These are phyloP conservation scores for Leccinum boreale DNA, from an alignment of 768 basidiomycete genomes.

Conservation along the genomic window DNA sequence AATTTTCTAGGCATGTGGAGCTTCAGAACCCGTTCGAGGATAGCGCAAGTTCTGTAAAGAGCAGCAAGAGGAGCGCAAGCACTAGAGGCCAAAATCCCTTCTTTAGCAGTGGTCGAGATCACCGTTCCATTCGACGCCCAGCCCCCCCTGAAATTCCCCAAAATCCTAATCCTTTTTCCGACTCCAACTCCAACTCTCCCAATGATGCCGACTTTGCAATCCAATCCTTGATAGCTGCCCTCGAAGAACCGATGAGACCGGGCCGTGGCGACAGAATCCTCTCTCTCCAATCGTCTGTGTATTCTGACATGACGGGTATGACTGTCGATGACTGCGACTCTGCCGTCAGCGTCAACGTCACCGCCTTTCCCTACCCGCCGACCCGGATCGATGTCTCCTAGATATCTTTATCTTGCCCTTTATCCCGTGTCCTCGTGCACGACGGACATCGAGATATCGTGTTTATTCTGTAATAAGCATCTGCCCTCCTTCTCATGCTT, in stretches of 20 bases:
- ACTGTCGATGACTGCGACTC: constrained; percentile 24
- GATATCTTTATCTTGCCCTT: background rate
- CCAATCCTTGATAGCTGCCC: constrained; percentile 65
- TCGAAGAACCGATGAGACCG: constrained; percentile 49
- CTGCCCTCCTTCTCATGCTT: constrained; percentile 9
- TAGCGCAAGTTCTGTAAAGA: constrained; percentile 13
- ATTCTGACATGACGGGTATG: constrained; percentile 23
- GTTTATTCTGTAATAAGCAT: constrained; percentile 6
- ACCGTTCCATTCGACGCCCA: constrained; percentile 20
- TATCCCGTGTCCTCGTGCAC: background rate
- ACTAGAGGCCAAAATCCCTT: constrained; percentile 34
- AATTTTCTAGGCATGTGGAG: background rate
- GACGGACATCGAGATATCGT: background rate
- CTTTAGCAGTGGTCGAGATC: constrained; percentile 39
- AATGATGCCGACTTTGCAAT: constrained; percentile 39
- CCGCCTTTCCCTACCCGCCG: constrained; percentile 32
- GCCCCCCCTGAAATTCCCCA: constrained; percentile 8
- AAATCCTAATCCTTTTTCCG: constrained; percentile 42
- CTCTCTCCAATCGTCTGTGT: constrained; percentile 54
- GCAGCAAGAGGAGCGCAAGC: background rate
- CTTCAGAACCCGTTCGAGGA: constrained; percentile 29
- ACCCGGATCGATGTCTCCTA: constrained; percentile 11
- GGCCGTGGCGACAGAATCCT: constrained; percentile 47
- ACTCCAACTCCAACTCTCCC: constrained; percentile 23
- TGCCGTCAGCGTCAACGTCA: constrained; percentile 20